Conservation (phyloP, 192 early-diverging fungal species). For the Umbelopsis ramanniana region DNA sequence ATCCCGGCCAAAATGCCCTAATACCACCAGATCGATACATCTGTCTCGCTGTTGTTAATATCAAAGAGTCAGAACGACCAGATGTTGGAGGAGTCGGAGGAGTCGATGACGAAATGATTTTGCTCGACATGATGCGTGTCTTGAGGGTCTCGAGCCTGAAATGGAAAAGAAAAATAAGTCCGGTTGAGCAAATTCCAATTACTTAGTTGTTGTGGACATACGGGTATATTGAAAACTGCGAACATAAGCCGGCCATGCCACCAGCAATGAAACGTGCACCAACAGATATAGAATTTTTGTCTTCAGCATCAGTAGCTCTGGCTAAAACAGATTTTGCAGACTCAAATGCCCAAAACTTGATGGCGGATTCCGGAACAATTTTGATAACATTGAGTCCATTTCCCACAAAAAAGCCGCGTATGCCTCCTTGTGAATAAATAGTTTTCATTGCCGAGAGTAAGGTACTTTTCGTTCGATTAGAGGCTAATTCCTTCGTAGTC, state of each 20-base stretch:
- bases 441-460: slow-evolving; percentile 51
- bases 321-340: slow-evolving; percentile 55
- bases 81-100: slow-evolving; percentile 2
- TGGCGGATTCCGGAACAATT: slow-evolving; percentile 75
- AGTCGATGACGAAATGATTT: slow-evolving; percentile 26
- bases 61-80: slow-evolving; percentile 32
- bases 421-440: slow-evolving; percentile 70
- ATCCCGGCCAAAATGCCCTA: slow-evolving; percentile 61
- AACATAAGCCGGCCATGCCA: slow-evolving; percentile 71
- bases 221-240: slow-evolving; percentile 78
- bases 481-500: slow-evolving; percentile 29
- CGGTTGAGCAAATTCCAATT: background rate
- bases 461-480: slow-evolving; percentile 40
- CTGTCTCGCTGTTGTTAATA: slow-evolving; percentile 54
- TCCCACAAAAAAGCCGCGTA: slow-evolving; percentile 71
- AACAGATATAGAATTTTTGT: slow-evolving; percentile 49
- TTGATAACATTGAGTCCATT: slow-evolving; percentile 81
- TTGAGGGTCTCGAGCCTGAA: slow-evolving; percentile 68
- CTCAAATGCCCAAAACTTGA: slow-evolving; percentile 82
- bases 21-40: slow-evolving; percentile 69
- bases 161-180: background rate
- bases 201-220: background rate
- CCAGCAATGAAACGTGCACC: slow-evolving; percentile 69
- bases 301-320: slow-evolving; percentile 40
- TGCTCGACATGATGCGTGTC: slow-evolving; percentile 74